These are phyloP conservation scores for Collybiopsis confluens DNA, from an alignment of 768 basidiomycete species.

Conservation along the genomic window DNA sequence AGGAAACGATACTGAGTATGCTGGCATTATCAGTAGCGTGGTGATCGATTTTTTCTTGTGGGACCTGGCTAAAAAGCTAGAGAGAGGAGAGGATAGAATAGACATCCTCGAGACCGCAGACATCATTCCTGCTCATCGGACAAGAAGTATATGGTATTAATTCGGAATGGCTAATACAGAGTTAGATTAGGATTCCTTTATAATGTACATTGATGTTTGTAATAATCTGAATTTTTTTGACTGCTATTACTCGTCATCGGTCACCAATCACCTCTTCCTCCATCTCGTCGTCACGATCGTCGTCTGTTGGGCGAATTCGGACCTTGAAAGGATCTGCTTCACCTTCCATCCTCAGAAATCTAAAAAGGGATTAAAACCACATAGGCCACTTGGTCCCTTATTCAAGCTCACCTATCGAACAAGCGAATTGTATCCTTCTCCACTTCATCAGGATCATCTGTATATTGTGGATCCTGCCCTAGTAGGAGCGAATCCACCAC, in stretches of 20 bases:
- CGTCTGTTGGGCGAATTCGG: not conserved
- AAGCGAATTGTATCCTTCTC: slow-evolving; percentile 55
- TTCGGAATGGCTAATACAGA: too few species aligned
- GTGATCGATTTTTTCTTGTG: slow-evolving; percentile 89
- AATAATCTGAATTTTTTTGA: too few species aligned
- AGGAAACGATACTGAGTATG: not conserved
- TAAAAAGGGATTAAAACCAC: slow-evolving; percentile 21
- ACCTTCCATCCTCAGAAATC: slow-evolving; percentile 59
- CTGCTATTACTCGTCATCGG: too few species aligned
- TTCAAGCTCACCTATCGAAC: slow-evolving; percentile 63
- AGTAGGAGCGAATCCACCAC: slow-evolving; percentile 32
- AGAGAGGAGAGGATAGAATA: slow-evolving; percentile 54
- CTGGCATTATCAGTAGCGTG: slow-evolving; percentile 55
- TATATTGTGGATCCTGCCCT: slow-evolving; percentile 20
- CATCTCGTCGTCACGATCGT: too few species aligned
- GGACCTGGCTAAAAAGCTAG: slow-evolving; percentile 79
- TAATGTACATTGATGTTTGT: too few species aligned
- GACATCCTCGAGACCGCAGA: slow-evolving; percentile 53
- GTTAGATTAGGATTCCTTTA: too few species aligned
- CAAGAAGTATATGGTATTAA: slow-evolving; percentile 88
- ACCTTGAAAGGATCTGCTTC: slow-evolving; percentile 47
- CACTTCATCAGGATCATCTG: slow-evolving; percentile 17
- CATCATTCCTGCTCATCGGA: slow-evolving; percentile 71
- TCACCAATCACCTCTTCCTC: too few species aligned
- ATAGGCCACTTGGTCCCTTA: slow-evolving; percentile 7